These are phyloP conservation scores for Mucor racemosus DNA, from an alignment of 371 early-diverging fungal species.

Conservation along the genomic window DNA sequence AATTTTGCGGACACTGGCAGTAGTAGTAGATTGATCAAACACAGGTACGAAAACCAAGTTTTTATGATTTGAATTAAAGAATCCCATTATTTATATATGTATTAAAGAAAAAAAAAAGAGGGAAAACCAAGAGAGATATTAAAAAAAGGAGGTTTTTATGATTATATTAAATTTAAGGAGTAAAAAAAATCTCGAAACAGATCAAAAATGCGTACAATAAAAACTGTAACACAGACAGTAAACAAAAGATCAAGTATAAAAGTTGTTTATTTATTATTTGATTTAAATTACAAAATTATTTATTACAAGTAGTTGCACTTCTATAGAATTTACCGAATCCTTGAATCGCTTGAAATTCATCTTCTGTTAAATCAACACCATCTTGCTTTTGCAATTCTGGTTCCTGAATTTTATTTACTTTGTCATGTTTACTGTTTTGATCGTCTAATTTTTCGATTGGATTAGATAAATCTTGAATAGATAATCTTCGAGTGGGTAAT, in stretches of 20 bases:
- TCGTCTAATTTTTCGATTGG: slow-evolving; percentile 36
- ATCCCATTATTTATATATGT: neutral
- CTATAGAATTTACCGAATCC: slow-evolving; percentile 40
- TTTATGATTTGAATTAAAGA: neutral
- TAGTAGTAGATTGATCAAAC: neutral
- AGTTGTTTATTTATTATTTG: neutral
- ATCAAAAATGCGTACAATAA: neutral
- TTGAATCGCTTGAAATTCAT: slow-evolving; percentile 51
- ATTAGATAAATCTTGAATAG: slow-evolving; percentile 46
- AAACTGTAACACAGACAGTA: neutral
- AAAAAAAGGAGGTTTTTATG: neutral
- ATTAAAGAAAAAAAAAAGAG: neutral
- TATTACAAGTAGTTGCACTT: slow-evolving; percentile 25
- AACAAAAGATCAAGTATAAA: neutral
- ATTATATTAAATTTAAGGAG: neutral
- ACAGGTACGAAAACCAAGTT: slow-evolving; percentile 5
- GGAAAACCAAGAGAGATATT: neutral
- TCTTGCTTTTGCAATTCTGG: slow-evolving; percentile 14
- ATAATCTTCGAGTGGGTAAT: slow-evolving; percentile 35
- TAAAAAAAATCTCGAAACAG: neutral
- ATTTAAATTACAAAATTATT: slow-evolving; percentile 9
- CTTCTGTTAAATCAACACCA: slow-evolving; percentile 43
- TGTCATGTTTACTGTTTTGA: neutral
- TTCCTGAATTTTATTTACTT: neutral
- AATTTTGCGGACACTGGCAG: neutral